A percentile compares a stretch with the other conserved stretches of the same genome.
phyloP scores from a whole-genome alignment of 768 basidiomycete genomes.

The Coprinopsis marcescibilis region DNA sequence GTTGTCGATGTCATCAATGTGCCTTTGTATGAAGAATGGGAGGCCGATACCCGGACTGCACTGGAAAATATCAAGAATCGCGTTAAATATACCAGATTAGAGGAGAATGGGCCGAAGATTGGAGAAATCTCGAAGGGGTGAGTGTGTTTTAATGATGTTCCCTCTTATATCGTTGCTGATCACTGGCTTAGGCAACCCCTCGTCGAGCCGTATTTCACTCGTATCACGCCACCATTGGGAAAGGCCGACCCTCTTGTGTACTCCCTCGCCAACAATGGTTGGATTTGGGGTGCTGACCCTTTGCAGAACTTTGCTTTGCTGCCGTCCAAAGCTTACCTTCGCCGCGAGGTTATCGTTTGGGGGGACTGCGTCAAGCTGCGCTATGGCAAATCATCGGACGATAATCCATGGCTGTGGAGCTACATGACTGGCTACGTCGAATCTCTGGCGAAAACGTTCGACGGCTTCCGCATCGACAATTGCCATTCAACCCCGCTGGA shows the following conservation, averaged over 20 bases:
- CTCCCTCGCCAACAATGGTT: slow-evolving; percentile 94
- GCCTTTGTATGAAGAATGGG: slow-evolving; percentile 80
- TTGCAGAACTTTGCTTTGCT: slow-evolving; percentile 89
- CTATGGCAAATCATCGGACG: slow-evolving; percentile 72
- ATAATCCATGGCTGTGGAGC: slow-evolving; percentile 93
- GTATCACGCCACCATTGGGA: slow-evolving; percentile 41
- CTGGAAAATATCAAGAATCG: slow-evolving; percentile 71
- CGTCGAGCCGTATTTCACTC: slow-evolving; percentile 91
- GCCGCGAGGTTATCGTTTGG: slow-evolving; percentile 97
- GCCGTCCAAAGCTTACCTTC: slow-evolving; percentile 90
- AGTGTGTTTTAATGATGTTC: slow-evolving; percentile 23
- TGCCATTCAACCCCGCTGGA: slow-evolving; percentile 96
- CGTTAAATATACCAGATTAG: slow-evolving; percentile 75
- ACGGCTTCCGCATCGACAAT: slow-evolving; percentile 98
- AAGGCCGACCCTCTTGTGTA: slow-evolving; percentile 50
- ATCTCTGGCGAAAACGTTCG: slow-evolving; percentile 75
- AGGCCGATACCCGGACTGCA: slow-evolving; percentile 73
- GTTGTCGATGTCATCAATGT: slow-evolving; percentile 88
- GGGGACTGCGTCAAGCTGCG: slow-evolving; percentile 97
- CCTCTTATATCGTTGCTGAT: slow-evolving; percentile 3
- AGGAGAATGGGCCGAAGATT: slow-evolving; percentile 74
- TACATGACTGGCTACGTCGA: slow-evolving; percentile 85
- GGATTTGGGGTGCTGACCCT: slow-evolving; percentile 98
- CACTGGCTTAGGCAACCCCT: slow-evolving; percentile 58
- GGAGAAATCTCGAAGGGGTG: slow-evolving; percentile 75